Evolutionary conservation across 73 alveolate genomes (phyloP).

Genomic region (Tetrahymena malaccensis): DNA sequence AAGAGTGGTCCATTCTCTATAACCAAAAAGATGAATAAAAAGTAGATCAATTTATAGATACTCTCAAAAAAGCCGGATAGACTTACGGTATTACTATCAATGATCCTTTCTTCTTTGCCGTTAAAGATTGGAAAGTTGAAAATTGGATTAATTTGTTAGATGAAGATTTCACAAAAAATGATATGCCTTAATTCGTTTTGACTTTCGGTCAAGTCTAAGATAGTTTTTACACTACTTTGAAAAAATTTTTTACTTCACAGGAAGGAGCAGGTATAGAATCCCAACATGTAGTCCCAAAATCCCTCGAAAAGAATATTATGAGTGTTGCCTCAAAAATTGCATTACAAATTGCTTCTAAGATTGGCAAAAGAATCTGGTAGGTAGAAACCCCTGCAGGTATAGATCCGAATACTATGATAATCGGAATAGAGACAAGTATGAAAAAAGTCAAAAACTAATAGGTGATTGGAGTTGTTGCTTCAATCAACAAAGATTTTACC

Average conservation of each 20-base stretch:
- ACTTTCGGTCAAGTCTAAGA: background rate
- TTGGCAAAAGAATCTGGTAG: background rate
- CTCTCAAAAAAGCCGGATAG: background rate
- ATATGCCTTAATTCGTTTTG: background rate
- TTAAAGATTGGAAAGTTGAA: background rate
- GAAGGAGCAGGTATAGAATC: background rate
- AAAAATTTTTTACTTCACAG: background rate
- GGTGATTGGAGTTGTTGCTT: constrained; percentile 47
- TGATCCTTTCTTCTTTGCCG: background rate
- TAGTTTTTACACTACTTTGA: background rate
- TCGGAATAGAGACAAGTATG: constrained; percentile 45
- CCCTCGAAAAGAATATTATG: background rate
- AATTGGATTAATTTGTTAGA: background rate
- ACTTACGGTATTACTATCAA: background rate
- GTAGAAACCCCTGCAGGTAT: constrained; percentile 1
- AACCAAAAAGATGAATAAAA: background rate
- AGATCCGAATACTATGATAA: constrained; percentile 30
- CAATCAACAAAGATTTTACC: constrained; percentile 28
- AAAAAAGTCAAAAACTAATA: constrained; percentile 15
- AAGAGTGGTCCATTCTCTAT: background rate
- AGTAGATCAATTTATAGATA: background rate
- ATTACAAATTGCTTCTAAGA: background rate
- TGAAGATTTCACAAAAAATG: background rate
- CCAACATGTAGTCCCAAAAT: background rate
- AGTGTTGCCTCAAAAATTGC: background rate